phyloP scores from a whole-genome alignment of 2,329 filamentous ascomycete genomes.

The Paracoccidioides lutzii region DNA sequence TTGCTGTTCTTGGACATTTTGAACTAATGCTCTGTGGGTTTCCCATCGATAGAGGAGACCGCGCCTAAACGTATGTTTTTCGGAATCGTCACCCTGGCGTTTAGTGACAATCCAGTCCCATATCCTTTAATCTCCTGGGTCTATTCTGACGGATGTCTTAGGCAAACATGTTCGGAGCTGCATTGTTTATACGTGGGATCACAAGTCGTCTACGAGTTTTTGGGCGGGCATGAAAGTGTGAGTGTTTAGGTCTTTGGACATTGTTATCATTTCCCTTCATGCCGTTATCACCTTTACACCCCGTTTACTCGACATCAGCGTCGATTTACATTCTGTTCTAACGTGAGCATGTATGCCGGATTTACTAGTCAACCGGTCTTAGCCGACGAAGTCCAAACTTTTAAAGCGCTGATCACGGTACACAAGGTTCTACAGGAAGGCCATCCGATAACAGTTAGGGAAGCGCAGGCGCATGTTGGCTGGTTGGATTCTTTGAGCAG shows the following conservation, averaged over 20 bases:
- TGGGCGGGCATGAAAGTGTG: conserved; percentile 99
- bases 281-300: neutral
- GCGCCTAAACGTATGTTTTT: conserved; percentile 48
- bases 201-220: conserved; percentile 88
- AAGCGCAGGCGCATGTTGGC: conserved; percentile 73
- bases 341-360: neutral
- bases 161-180: conserved; percentile 93
- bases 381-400: conserved; percentile 95
- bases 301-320: neutral
- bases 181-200: conserved; percentile 98
- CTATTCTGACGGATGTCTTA: conserved; percentile 25
- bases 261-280: neutral
- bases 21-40: conserved; percentile 10
- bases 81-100: neutral
- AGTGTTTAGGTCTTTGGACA: conserved; percentile 22
- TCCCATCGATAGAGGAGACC: conserved; percentile 43
- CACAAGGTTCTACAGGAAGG: conserved; percentile 97
- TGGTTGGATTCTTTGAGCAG: conserved; percentile 91
- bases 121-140: conserved; percentile 75
- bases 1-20: neutral
- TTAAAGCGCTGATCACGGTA: conserved; percentile 93
- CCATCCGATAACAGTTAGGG: conserved; percentile 72
- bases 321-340: neutral
- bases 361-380: conserved; percentile 77
- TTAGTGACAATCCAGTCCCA: conserved; percentile 17